phyloP scores from a whole-genome alignment of 345 rosid genomes.

The Citrus sp. region DNA sequence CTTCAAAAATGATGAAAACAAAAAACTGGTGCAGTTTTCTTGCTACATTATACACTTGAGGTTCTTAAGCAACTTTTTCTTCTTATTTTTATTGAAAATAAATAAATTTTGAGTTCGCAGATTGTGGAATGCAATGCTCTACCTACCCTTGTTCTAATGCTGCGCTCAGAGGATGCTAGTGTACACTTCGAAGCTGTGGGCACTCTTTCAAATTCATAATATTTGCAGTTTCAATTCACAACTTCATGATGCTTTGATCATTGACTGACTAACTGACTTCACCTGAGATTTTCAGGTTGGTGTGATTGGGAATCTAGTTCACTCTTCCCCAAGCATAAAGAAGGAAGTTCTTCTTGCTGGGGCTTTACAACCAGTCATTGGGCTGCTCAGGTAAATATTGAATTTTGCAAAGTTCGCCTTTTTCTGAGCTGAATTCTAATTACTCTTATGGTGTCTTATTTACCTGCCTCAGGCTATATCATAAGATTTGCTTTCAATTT shows the following conservation, averaged over 20 bases:
- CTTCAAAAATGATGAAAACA: constrained; percentile 71
- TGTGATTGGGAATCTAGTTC: constrained; percentile 72
- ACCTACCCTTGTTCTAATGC: constrained; percentile 65
- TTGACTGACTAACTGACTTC: constrained; percentile 23
- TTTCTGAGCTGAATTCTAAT: not conserved
- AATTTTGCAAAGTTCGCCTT: not conserved
- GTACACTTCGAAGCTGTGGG: constrained; percentile 73
- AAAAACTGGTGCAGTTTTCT: constrained; percentile 44
- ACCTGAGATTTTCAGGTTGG: constrained; percentile 47
- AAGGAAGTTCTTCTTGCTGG: constrained; percentile 69
- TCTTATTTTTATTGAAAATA: not conserved
- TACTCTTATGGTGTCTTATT: not conserved
- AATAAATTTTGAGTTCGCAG: constrained; percentile 36
- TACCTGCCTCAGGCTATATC: not conserved
- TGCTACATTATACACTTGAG: not conserved
- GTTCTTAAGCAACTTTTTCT: not conserved
- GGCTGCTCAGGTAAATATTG: constrained; percentile 54
- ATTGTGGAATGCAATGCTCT: constrained; percentile 64
- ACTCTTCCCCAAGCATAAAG: constrained; percentile 72
- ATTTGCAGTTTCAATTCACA: constrained; percentile 10
- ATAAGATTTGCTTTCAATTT: not conserved
- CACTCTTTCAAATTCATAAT: constrained; percentile 10
- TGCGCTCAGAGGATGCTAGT: constrained; percentile 54
- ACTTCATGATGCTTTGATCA: not conserved
- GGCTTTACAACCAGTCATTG: constrained; percentile 78